phyloP scores from a whole-genome alignment of 306 rosid species.

The Medicago lupulina region DNA sequence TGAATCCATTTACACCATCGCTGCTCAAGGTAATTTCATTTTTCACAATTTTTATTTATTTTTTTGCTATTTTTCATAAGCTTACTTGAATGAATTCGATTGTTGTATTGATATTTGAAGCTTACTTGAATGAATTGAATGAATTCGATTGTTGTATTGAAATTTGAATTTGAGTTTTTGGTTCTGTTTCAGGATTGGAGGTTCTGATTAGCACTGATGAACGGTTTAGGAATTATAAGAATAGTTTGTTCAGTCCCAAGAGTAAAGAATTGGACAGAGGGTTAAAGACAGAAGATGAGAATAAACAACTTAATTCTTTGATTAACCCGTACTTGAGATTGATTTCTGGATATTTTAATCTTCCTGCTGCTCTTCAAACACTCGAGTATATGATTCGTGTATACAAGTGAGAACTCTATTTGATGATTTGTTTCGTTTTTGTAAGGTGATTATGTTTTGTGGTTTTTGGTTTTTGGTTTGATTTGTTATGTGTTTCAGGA shows the following conservation, averaged over 20 bases:
- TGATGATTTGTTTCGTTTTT: background rate
- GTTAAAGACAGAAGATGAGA: conserved; percentile 67
- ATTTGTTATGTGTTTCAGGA: conserved; percentile 57
- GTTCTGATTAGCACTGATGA: conserved; percentile 66
- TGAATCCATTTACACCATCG: conserved; percentile 61
- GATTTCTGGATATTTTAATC: conserved; percentile 67
- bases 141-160: too few species aligned
- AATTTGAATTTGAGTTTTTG: background rate
- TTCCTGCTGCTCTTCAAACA: conserved; percentile 69
- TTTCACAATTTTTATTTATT: background rate
- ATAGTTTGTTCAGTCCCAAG: conserved; percentile 68
- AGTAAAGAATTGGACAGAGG: conserved; percentile 83
- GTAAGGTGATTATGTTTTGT: background rate
- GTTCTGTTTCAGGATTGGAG: conserved; percentile 70
- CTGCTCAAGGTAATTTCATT: conserved; percentile 57
- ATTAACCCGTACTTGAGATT: conserved; percentile 69
- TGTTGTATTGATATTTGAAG: background rate
- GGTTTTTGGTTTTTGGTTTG: conserved; percentile 32
- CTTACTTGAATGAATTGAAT: background rate
- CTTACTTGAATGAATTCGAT: background rate
- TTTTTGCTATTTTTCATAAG: background rate
- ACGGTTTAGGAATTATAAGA: conserved; percentile 67
- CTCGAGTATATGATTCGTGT: conserved; percentile 88
- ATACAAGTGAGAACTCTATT: conserved; percentile 66
- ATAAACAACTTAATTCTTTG: conserved; percentile 61